These are phyloP conservation scores for Microcos paniculata DNA, from an alignment of 345 rosid species.

Conservation along the genomic window DNA sequence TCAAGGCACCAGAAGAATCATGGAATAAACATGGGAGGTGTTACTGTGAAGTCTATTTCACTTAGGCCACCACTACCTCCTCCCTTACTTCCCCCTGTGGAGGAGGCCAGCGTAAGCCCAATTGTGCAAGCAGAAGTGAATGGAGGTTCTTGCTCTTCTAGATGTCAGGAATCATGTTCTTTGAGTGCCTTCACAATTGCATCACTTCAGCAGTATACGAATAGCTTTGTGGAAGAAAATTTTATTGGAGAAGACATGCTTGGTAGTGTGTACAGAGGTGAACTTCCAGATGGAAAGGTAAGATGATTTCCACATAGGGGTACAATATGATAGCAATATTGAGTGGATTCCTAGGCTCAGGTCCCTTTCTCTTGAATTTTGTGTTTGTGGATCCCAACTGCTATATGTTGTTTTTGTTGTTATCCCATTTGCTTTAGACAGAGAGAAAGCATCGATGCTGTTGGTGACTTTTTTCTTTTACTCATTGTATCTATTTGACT, in stretches of 20 bases:
- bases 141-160: constrained; percentile 27
- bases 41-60: constrained; percentile 20
- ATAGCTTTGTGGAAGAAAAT: constrained; percentile 71
- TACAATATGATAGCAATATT: not conserved
- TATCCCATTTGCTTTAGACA: not conserved
- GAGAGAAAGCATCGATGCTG: not conserved
- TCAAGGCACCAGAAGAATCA: constrained; percentile 30
- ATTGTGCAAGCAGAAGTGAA: constrained; percentile 26
- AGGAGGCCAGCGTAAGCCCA: constrained; percentile 43
- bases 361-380: not conserved
- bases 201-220: constrained; percentile 81
- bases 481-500: not conserved
- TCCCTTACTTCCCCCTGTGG: constrained; percentile 29
- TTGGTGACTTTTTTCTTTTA: not conserved
- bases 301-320: not conserved
- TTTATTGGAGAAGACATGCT: constrained; percentile 77
- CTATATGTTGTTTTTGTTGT: not conserved
- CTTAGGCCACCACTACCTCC: constrained; percentile 51
- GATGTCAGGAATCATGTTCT: constrained; percentile 36
- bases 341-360: not conserved
- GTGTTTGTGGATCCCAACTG: not conserved
- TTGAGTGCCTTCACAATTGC: constrained; percentile 59
- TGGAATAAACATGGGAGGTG: constrained; percentile 15
- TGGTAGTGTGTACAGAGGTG: constrained; percentile 73
- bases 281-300: constrained; percentile 82